These are phyloP conservation scores for Selenicereus undatus DNA, from an alignment of 148 eudicot genomes.

Conservation along the genomic window DNA sequence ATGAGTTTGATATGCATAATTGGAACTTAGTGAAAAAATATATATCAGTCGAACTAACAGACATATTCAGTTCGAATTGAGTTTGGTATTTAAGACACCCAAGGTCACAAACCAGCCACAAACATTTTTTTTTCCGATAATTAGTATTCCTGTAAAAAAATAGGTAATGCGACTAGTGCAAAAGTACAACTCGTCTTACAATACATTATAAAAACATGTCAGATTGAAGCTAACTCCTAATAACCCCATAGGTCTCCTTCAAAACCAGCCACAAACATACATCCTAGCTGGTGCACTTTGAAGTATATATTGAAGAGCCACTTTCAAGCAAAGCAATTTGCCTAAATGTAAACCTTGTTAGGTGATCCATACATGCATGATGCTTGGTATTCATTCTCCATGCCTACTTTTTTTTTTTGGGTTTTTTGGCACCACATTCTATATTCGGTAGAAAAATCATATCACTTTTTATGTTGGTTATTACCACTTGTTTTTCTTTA, in stretches of 20 bases:
- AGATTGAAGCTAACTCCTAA: too few species aligned
- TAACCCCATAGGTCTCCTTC: too few species aligned
- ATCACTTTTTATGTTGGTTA: conserved; percentile 14
- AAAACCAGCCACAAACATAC: too few species aligned
- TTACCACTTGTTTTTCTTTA: neutral
- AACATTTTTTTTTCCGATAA: too few species aligned
- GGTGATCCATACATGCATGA: conserved; percentile 14
- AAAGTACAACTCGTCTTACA: too few species aligned
- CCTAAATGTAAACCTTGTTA: conserved; percentile 31
- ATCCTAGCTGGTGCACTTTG: conserved; percentile 19
- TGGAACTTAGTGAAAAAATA: too few species aligned
- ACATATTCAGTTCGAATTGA: neutral
- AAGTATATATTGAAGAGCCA: conserved; percentile 6
- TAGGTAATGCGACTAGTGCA: too few species aligned
- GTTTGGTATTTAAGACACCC: neutral
- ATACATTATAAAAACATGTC: too few species aligned
- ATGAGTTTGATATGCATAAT: too few species aligned
- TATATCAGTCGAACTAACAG: too few species aligned
- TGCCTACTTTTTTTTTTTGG: neutral
- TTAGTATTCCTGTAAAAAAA: too few species aligned
- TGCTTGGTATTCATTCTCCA: neutral
- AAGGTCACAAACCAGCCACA: neutral
- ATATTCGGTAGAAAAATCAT: conserved; percentile 16
- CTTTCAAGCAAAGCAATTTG: conserved; percentile 19
- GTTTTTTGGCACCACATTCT: conserved; percentile 5